phyloP scores from a whole-genome alignment of 306 rosid genomes.

The Macrotyloma uniflorum region DNA sequence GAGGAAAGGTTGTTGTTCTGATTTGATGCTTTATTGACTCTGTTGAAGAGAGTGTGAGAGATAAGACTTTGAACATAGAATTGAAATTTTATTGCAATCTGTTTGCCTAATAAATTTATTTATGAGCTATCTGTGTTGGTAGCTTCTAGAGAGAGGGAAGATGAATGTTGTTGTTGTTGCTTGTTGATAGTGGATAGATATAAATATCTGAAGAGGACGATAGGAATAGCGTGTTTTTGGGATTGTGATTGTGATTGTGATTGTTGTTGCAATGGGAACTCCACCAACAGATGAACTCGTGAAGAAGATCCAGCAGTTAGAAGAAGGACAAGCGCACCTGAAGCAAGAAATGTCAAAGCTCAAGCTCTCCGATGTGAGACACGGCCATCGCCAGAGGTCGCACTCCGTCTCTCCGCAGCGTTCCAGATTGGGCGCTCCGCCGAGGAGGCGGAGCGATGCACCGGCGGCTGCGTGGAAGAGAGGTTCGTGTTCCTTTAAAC shows the following conservation, averaged over 20 bases:
- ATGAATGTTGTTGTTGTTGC: constrained; percentile 28
- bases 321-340: constrained; percentile 85
- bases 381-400: constrained; percentile 79
- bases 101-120: constrained; percentile 44
- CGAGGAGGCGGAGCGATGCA: constrained; percentile 45
- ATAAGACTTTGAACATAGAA: constrained; percentile 17
- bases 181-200: background rate
- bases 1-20: background rate
- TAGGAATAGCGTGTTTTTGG: background rate
- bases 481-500: constrained; percentile 69
- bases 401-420: constrained; percentile 97
- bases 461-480: constrained; percentile 50
- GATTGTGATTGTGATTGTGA: background rate
- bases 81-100: constrained; percentile 29
- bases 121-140: constrained; percentile 3
- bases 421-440: constrained; percentile 54
- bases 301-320: constrained; percentile 86
- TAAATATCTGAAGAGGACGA: constrained; percentile 4
- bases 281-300: constrained; percentile 76
- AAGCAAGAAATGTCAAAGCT: constrained; percentile 85
- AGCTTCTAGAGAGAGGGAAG: constrained; percentile 2
- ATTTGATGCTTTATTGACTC: constrained; percentile 42
- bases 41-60: constrained; percentile 32
- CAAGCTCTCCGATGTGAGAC: constrained; percentile 48
- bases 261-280: constrained; percentile 52